These are phyloP conservation scores for Flaveria robusta DNA, from an alignment of 129 eudicot species.

Conservation along the genomic window DNA sequence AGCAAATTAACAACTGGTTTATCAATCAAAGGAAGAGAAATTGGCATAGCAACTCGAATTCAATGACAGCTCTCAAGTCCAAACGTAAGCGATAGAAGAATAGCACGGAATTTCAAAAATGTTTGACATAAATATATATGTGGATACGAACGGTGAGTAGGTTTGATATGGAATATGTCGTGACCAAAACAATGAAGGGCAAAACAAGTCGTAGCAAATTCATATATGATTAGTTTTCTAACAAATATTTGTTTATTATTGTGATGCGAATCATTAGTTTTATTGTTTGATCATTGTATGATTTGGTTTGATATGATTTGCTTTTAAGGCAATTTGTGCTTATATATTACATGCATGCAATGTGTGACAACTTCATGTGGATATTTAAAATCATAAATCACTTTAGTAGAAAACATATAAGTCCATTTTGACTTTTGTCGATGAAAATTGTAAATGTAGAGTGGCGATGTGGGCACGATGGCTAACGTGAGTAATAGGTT, in stretches of 20 bases:
- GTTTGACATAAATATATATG: slow-evolving; percentile 20
- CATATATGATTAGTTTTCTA: slow-evolving; percentile 41
- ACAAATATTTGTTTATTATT: slow-evolving; percentile 22
- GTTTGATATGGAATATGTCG: slow-evolving; percentile 26
- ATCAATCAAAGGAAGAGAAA: slow-evolving; percentile 96
- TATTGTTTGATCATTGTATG: neutral
- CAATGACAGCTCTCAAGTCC: slow-evolving; percentile 73
- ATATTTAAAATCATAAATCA: too few relatives aligned
- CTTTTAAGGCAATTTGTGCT: too few relatives aligned
- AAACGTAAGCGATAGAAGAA: slow-evolving; percentile 67
- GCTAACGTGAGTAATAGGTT: neutral
- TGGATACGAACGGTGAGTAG: slow-evolving; percentile 30
- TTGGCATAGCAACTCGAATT: slow-evolving; percentile 89
- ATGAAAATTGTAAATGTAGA: neutral
- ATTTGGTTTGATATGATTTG: neutral
- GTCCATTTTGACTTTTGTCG: neutral
- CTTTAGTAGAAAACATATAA: too few relatives aligned
- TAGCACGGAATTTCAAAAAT: neutral
- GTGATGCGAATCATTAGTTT: neutral
- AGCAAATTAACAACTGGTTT: slow-evolving; percentile 97
- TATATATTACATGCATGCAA: too few relatives aligned
- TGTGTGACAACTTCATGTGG: too few relatives aligned
- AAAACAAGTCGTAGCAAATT: slow-evolving; percentile 32
- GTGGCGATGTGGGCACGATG: neutral
- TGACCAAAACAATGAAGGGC: slow-evolving; percentile 20